phyloP scores from a whole-genome alignment of 2,329 filamentous ascomycete genomes.

The Penicillium brasilianum region DNA sequence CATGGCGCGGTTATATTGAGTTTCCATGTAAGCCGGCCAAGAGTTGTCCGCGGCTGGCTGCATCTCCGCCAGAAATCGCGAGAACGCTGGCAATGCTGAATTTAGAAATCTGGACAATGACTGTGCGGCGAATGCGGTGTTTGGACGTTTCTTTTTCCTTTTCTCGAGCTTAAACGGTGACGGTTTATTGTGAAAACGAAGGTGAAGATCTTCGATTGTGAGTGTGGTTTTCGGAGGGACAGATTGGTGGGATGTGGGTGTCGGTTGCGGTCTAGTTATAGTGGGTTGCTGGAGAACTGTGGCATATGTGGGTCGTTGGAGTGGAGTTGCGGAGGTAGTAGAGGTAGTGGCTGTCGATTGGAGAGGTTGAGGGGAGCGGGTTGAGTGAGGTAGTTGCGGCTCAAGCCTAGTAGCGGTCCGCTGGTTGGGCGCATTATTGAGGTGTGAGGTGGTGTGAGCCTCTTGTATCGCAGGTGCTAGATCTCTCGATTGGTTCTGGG shows the following conservation, averaged over 20 bases:
- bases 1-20: conserved; percentile 2
- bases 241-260: too few species aligned
- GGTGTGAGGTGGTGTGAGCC: too few species aligned
- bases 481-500: too few species aligned
- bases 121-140: not conserved
- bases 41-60: not conserved
- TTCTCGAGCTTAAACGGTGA: not conserved
- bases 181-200: too few species aligned
- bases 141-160: not conserved
- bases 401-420: too few species aligned
- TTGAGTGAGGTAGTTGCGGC: too few species aligned
- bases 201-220: not conserved
- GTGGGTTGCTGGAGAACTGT: not conserved
- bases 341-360: not conserved
- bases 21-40: not conserved
- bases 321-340: not conserved
- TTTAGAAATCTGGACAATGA: not conserved
- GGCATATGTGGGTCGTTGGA: not conserved
- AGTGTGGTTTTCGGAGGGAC: not conserved
- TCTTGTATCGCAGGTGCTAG: too few species aligned
- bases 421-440: too few species aligned
- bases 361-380: not conserved
- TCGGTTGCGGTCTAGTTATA: not conserved
- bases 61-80: not conserved
- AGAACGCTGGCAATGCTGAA: not conserved